phyloP scores from a whole-genome alignment of 176 grass and related monocot species.

The Oryza nivara region DNA sequence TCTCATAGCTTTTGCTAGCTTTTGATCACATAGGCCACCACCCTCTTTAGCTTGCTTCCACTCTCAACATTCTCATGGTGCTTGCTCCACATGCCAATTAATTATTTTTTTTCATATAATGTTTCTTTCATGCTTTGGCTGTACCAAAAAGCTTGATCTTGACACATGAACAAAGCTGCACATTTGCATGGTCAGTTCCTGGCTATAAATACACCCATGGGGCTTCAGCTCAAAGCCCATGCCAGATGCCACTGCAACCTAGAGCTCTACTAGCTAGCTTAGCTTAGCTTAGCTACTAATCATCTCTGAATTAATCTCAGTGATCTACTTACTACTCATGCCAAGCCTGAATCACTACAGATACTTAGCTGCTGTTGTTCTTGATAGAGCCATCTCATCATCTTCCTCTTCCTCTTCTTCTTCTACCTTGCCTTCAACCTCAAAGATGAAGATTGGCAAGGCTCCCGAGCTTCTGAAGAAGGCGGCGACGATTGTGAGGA shows the following conservation, averaged over 20 bases:
- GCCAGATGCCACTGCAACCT: conserved; percentile 49
- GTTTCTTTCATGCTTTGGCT: conserved; percentile 39
- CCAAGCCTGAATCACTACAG: conserved; percentile 29
- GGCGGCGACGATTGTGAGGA: conserved; percentile 53
- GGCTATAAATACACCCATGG: conserved; percentile 58
- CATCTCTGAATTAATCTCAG: background rate
- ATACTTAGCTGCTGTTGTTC: background rate
- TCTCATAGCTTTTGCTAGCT: background rate
- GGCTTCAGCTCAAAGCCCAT: conserved; percentile 50
- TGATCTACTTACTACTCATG: conserved; percentile 8
- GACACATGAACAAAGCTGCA: conserved; percentile 28
- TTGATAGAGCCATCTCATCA: conserved; percentile 2
- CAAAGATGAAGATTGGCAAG: conserved; percentile 64
- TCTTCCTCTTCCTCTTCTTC: background rate
- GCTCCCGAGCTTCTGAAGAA: conserved; percentile 68
- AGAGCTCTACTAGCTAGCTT: background rate
- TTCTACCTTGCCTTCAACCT: background rate
- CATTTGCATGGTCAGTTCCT: background rate
- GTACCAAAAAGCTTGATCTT: conserved; percentile 6
- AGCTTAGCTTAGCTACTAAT: background rate
- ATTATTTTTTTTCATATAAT: conserved; percentile 15
- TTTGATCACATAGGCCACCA: background rate
- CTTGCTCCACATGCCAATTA: conserved; percentile 35
- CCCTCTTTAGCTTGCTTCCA: conserved; percentile 16
- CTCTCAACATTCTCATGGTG: conserved; percentile 29